Evolutionary conservation across 192 early-diverging fungal genomes (phyloP), one percentile per base, ranked within the genome.

Genomic region (Coemansia reversa): DNA sequence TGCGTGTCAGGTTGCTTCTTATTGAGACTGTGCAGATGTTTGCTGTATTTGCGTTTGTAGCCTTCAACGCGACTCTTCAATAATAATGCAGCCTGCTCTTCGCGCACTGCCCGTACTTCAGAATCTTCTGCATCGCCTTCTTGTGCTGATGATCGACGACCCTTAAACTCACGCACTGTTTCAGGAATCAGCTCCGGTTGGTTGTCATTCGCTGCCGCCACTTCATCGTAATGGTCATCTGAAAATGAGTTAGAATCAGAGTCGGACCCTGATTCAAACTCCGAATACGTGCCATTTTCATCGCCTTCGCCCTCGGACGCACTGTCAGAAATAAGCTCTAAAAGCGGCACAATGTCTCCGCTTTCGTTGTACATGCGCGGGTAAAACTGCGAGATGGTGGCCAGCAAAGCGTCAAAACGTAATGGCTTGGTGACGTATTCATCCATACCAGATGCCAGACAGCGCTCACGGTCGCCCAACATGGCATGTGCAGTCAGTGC

Each of bases 401-500:
- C 59, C 45, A 76, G 60, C 47, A 85, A 75, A 6, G 65, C 58
- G 32, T 82, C 83, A 6, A 76, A 69, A 50, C 70, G 69, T 42
- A 85, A 70, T 20, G 87, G 88, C 70, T 90, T 90, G 16, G 88
- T 88, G 18, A 90, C 83, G 55, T 89, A 89, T 63, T 87, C 88
- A 62, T 90, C 92, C 93, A 95, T 93, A 9, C 91, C 92, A 25
- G 90, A 81, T 20, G 84, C 78, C 62, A 95, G 74, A 66, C 93
- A 93, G 66, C 89, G 89, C 68, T 95, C 91, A 60, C 91, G 86
- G 71, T 95, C 93, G 20, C 92, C 91, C 64, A 91, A 87, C 90
- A 93, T 92, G n/a, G 92, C 93, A 63, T 92, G 90, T 0, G 93
- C 93, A 1, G 93, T 93, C 57, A 95, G 70, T 6, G 92, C 93